These are phyloP conservation scores for Teratosphaeria destructans DNA, from an alignment of 2,329 filamentous ascomycete species.

Conservation along the genomic window DNA sequence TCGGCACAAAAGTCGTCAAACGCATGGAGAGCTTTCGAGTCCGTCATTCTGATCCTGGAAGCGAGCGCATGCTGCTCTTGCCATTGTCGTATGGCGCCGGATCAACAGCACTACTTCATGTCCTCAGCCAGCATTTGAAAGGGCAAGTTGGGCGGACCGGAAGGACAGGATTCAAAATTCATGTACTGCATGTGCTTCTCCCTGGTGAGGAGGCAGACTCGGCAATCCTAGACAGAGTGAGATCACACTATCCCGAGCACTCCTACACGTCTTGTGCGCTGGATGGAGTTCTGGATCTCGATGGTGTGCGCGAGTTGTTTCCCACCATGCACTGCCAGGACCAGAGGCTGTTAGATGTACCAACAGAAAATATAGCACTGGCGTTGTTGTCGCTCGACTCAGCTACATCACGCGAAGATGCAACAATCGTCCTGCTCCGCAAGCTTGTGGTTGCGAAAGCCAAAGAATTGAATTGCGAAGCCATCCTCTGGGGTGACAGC, in stretches of 20 bases:
- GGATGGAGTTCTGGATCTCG: constrained; percentile 40
- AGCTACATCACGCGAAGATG: constrained; percentile 64
- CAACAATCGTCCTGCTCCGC: constrained; percentile 59
- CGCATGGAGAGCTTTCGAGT: constrained; percentile 59
- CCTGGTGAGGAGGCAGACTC: neutral
- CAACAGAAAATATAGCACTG: neutral
- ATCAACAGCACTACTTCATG: constrained; percentile 65
- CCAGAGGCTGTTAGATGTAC: neutral
- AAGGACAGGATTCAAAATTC: constrained; percentile 57
- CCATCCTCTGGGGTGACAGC: constrained; percentile 72
- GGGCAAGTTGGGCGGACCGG: constrained; percentile 55
- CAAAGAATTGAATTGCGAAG: constrained; percentile 49
- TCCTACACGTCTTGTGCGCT: constrained; percentile 54
- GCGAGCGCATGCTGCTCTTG: constrained; percentile 53
- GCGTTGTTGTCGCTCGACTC: constrained; percentile 26
- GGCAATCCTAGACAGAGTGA: constrained; percentile 27
- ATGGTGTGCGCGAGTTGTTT: constrained; percentile 3
- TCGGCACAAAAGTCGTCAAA: constrained; percentile 69
- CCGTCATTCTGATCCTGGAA: constrained; percentile 31
- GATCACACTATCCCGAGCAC: constrained; percentile 54
- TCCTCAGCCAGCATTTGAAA: constrained; percentile 60
- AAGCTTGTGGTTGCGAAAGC: constrained; percentile 61
- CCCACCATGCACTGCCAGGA: neutral
- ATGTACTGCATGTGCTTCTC: constrained; percentile 37
- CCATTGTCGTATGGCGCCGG: constrained; percentile 77